Conservation (phyloP, 2,329 filamentous ascomycete species). For the Ascochyta rabiei region DNA sequence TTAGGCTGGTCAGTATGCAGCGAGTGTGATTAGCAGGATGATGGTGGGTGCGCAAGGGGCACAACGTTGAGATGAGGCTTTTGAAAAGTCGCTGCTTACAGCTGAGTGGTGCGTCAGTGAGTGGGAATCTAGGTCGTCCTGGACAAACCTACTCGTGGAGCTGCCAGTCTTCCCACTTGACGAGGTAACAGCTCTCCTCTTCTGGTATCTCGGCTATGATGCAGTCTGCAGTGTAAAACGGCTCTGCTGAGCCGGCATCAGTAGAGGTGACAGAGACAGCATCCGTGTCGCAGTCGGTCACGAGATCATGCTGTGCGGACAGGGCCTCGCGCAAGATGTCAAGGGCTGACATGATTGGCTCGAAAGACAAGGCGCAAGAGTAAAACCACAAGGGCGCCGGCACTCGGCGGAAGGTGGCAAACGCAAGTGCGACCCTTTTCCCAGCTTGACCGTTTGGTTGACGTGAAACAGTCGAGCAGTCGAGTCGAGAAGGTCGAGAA, state of each 20-base stretch:
- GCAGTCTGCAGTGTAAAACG: slow-evolving; percentile 25
- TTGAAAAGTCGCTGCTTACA: not conserved
- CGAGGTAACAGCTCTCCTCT: slow-evolving; percentile 58
- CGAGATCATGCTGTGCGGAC: slow-evolving; percentile 12
- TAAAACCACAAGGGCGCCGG: too few species aligned
- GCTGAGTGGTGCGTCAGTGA: not conserved
- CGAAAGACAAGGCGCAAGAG: not conserved
- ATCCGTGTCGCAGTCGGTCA: slow-evolving; percentile 43
- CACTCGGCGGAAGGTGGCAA: not conserved
- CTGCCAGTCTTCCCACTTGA: slow-evolving; percentile 68
- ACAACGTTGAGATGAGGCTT: not conserved
- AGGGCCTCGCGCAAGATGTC: slow-evolving; percentile 1
- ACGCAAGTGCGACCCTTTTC: slow-evolving; percentile 7
- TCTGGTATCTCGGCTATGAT: slow-evolving; percentile 50
- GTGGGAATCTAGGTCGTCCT: not conserved
- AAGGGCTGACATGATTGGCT: slow-evolving; percentile 21
- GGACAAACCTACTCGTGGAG: slow-evolving; percentile 39
- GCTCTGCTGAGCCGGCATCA: slow-evolving; percentile 13
- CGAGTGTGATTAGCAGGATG: not conserved
- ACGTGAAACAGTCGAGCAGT: slow-evolving; percentile 12
- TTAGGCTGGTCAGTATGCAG: slow-evolving; percentile 9
- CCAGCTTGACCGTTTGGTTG: not conserved
- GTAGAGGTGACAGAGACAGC: slow-evolving; percentile 66
- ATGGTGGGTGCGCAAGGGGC: not conserved
- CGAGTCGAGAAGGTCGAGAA: slow-evolving; percentile 5